Percentiles rank a stretch among this genome's conserved stretches.
Evolutionary conservation across 2,329 filamentous ascomycete genomes (phyloP).

Genomic region (Nemania diffusa): DNA sequence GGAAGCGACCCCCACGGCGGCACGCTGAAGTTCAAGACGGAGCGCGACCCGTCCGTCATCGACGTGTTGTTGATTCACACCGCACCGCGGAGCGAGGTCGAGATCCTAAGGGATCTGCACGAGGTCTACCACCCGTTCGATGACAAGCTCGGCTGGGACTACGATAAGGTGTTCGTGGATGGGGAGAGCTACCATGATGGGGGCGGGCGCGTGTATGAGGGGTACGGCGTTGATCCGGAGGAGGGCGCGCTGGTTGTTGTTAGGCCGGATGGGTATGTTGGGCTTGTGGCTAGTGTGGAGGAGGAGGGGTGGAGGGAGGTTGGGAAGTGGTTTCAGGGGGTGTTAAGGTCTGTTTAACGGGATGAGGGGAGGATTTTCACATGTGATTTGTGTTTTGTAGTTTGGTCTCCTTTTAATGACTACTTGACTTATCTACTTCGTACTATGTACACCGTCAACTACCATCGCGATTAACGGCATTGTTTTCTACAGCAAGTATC

Average conservation of each 20-base stretch:
- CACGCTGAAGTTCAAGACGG: constrained; percentile 41
- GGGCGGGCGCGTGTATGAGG: constrained; percentile 61
- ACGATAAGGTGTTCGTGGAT: constrained; percentile 67
- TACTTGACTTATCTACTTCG: no score
- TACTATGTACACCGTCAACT: no score
- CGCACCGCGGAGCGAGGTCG: constrained; percentile 59
- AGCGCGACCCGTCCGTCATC: constrained; percentile 59
- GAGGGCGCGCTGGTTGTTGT: constrained; percentile 68
- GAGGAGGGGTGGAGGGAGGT: constrained; percentile 41
- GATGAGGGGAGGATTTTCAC: background rate
- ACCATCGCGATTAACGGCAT: no score
- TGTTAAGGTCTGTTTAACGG: constrained; percentile 24
- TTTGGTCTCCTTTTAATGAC: no score
- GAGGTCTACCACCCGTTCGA: constrained; percentile 60
- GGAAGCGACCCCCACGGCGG: constrained; percentile 34
- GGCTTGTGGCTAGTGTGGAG: constrained; percentile 52
- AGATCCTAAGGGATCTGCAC: constrained; percentile 62
- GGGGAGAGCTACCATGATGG: constrained; percentile 64
- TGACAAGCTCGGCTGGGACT: constrained; percentile 62
- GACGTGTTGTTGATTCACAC: constrained; percentile 71
- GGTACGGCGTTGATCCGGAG: constrained; percentile 66
- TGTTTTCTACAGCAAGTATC: no score
- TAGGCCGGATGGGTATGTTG: constrained; percentile 75
- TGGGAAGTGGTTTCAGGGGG: constrained; percentile 40
- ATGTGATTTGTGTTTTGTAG: no score